Conservation (phyloP, 2,329 filamentous ascomycete genomes). For the Neonectria magnoliae region DNA sequence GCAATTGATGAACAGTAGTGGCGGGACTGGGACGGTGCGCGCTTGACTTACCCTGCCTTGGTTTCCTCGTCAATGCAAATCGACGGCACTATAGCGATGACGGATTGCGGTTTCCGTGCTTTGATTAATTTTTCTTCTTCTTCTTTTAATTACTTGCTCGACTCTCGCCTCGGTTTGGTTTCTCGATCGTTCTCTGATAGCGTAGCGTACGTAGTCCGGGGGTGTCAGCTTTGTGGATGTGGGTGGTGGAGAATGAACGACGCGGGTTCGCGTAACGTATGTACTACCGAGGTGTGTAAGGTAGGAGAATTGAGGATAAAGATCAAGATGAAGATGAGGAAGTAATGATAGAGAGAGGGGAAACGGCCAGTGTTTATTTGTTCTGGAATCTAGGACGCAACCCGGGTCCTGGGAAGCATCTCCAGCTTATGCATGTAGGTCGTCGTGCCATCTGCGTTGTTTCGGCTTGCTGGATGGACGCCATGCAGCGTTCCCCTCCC, state of each 20-base stretch:
- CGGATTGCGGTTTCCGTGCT: not conserved
- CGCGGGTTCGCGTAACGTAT: not conserved
- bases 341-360: not conserved
- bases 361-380: not conserved
- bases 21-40: not conserved
- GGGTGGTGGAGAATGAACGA: not conserved
- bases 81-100: not conserved
- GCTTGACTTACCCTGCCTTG: constrained; percentile 9
- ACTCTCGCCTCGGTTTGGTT: not conserved
- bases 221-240: not conserved
- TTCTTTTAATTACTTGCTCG: not conserved
- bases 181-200: not conserved
- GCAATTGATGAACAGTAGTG: not conserved
- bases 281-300: no score
- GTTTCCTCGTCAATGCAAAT: not conserved
- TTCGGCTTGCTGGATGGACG: not conserved
- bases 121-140: not conserved
- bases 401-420: not conserved
- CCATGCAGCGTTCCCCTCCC: not conserved
- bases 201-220: not conserved
- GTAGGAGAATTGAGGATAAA: not conserved
- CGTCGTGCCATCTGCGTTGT: constrained; percentile 13
- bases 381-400: not conserved
- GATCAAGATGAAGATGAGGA: not conserved
- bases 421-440: constrained; percentile 18